Evolutionary conservation across 2,329 filamentous ascomycete species (phyloP).

Genomic region (Aspergillus fumigatiaffinis): DNA sequence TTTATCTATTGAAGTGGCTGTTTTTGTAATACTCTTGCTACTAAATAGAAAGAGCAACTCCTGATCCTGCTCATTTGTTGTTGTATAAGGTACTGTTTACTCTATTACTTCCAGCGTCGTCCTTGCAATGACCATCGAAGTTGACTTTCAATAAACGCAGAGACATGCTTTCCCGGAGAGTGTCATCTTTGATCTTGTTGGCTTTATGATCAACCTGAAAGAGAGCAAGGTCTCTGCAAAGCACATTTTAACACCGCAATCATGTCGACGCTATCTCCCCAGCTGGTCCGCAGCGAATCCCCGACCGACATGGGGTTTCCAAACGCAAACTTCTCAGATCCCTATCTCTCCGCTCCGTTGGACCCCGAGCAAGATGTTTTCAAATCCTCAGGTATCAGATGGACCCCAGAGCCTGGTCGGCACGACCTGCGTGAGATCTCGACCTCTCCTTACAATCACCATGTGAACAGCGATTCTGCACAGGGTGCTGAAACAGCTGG

Average conservation of each 20-base stretch:
- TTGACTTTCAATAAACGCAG: not conserved
- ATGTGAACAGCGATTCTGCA: slow-evolving; percentile 5
- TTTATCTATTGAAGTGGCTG: not conserved
- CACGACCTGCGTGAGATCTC: slow-evolving; percentile 12
- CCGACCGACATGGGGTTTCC: slow-evolving; percentile 26
- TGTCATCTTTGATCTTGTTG: not conserved
- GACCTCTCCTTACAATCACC: slow-evolving; percentile 11
- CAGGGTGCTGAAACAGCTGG: slow-evolving; percentile 1
- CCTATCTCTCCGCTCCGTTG: slow-evolving; percentile 37
- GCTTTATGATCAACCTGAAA: not conserved
- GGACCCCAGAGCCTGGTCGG: slow-evolving; percentile 22
- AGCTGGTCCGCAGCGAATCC: slow-evolving; percentile 20
- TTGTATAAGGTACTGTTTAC: not conserved
- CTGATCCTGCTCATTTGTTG: not conserved
- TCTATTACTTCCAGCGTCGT: not conserved
- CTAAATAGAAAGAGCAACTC: not conserved
- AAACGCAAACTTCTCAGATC: slow-evolving; percentile 31
- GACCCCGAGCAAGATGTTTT: slow-evolving; percentile 38
- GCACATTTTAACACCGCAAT: not conserved
- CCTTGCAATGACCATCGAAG: not conserved
- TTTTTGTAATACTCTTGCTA: not conserved
- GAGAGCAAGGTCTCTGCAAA: not conserved
- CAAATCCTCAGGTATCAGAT: slow-evolving; percentile 28
- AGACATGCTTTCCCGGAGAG: not conserved
- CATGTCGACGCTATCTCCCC: slow-evolving; percentile 20